A percentile compares a stretch with the other conserved stretches of the same genome.
phyloP scores from a whole-genome alignment of 2,329 filamentous ascomycete species.

The Aspergillus latus region DNA sequence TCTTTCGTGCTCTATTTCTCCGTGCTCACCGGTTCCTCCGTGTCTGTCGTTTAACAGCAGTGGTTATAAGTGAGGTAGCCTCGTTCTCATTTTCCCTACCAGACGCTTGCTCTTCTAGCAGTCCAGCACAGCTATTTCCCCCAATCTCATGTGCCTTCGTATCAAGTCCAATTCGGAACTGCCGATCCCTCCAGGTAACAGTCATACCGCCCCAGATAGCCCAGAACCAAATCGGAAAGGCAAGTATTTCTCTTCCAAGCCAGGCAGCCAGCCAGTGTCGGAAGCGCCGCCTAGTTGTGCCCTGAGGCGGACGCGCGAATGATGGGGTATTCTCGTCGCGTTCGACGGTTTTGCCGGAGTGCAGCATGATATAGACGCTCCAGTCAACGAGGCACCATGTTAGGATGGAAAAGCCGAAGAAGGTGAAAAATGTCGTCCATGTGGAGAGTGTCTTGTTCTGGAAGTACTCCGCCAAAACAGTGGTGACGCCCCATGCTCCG shows the following conservation, averaged over 20 bases:
- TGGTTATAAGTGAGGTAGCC: not conserved
- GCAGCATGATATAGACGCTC: slow-evolving; percentile 69
- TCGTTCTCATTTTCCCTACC: slow-evolving; percentile 16
- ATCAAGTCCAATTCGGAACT: slow-evolving; percentile 78
- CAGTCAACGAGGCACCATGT: slow-evolving; percentile 77
- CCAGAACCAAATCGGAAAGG: slow-evolving; percentile 85
- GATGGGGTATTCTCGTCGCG: slow-evolving; percentile 69
- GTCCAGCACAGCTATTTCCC: slow-evolving; percentile 9
- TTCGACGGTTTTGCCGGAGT: slow-evolving; percentile 69
- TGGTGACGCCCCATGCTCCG: slow-evolving; percentile 75
- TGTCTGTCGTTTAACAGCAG: not conserved
- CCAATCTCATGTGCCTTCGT: slow-evolving; percentile 70
- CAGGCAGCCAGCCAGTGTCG: slow-evolving; percentile 75
- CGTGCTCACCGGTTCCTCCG: slow-evolving; percentile 17
- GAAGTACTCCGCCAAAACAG: slow-evolving; percentile 61
- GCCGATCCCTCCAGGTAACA: slow-evolving; percentile 81
- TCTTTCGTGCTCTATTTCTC: not conserved
- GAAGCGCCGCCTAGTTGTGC: slow-evolving; percentile 56
- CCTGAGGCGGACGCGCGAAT: slow-evolving; percentile 62
- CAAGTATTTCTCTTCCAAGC: slow-evolving; percentile 78
- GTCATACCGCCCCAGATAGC: slow-evolving; percentile 86
- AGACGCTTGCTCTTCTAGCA: slow-evolving; percentile 23
- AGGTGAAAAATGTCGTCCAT: slow-evolving; percentile 63
- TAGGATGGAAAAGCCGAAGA: slow-evolving; percentile 66
- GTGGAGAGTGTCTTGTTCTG: slow-evolving; percentile 54